Evolutionary conservation across 345 rosid species (phyloP).

Genomic region (Arabidopsis suecica): DNA sequence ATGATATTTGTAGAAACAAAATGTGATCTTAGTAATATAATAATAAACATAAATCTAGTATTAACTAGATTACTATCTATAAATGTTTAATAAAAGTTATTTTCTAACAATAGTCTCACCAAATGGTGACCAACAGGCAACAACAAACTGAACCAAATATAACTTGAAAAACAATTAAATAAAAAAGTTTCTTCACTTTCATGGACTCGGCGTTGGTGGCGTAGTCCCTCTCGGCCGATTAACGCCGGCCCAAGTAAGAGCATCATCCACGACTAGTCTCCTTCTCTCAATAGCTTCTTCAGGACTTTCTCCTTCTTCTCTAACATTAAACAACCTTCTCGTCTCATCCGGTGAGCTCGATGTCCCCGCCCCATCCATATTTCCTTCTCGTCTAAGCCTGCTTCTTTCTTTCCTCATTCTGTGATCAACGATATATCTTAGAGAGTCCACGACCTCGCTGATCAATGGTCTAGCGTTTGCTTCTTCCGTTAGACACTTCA

Average conservation of each 20-base stretch:
- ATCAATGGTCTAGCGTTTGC: constrained; percentile 58
- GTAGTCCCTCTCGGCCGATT: neutral
- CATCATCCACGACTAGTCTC: constrained; percentile 41
- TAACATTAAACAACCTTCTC: constrained; percentile 40
- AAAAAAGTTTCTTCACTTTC: neutral
- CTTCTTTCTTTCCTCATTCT: constrained; percentile 14
- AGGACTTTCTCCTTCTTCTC: constrained; percentile 48
- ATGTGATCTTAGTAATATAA: too few species aligned
- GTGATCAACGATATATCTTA: constrained; percentile 51
- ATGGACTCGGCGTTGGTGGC: neutral
- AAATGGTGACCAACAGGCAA: too few species aligned
- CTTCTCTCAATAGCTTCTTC: constrained; percentile 49
- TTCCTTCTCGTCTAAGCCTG: constrained; percentile 7
- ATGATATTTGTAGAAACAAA: too few species aligned
- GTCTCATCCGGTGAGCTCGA: constrained; percentile 48
- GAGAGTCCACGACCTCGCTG: constrained; percentile 56
- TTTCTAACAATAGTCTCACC: too few species aligned
- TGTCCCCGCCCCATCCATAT: constrained; percentile 2
- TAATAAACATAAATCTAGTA: too few species aligned
- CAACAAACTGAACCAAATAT: neutral
- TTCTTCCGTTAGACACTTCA: constrained; percentile 55
- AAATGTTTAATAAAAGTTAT: too few species aligned
- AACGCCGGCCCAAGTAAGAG: constrained; percentile 34
- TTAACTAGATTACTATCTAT: too few species aligned
- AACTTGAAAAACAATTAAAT: neutral